phyloP scores from a whole-genome alignment of 2,329 filamentous ascomycete species.

The Alternaria sp. region DNA sequence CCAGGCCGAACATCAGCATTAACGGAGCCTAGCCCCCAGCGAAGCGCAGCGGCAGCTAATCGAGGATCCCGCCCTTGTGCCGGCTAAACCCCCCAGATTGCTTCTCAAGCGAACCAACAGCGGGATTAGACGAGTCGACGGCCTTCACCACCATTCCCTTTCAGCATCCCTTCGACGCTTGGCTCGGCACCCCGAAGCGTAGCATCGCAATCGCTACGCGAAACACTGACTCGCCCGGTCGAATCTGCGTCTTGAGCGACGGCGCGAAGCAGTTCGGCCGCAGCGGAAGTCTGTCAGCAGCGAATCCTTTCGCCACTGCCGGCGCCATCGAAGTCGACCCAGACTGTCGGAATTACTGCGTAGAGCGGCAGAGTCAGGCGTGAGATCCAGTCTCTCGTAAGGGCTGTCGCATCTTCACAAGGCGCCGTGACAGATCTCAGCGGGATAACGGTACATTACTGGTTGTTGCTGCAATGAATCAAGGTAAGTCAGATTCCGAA shows the following conservation, averaged over 20 bases:
- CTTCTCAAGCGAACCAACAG: constrained; percentile 50
- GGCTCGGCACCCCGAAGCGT: constrained; percentile 24
- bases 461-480: constrained; percentile 46
- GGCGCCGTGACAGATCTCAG: constrained; percentile 30
- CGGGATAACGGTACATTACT: constrained; percentile 31
- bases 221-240: constrained; percentile 17
- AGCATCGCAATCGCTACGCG: constrained; percentile 19
- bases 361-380: constrained; percentile 32
- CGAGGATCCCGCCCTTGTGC: constrained; percentile 47
- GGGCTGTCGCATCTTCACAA: constrained; percentile 23
- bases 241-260: constrained; percentile 19
- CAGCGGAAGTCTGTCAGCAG: constrained; percentile 30
- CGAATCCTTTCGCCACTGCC: constrained; percentile 36
- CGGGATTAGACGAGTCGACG: constrained; percentile 38
- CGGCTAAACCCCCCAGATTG: constrained; percentile 49
- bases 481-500: constrained; percentile 50
- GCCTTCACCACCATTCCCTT: constrained; percentile 25
- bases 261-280: constrained; percentile 20
- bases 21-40: constrained; percentile 37
- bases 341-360: constrained; percentile 34
- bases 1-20: constrained; percentile 35
- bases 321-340: constrained; percentile 38
- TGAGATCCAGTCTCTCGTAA: constrained; percentile 36
- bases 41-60: constrained; percentile 49
- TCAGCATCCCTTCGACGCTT: constrained; percentile 25